Base-by-base conservation (phyloP, 257 asterid genomes). In the Paulownia fortunei region DNA sequence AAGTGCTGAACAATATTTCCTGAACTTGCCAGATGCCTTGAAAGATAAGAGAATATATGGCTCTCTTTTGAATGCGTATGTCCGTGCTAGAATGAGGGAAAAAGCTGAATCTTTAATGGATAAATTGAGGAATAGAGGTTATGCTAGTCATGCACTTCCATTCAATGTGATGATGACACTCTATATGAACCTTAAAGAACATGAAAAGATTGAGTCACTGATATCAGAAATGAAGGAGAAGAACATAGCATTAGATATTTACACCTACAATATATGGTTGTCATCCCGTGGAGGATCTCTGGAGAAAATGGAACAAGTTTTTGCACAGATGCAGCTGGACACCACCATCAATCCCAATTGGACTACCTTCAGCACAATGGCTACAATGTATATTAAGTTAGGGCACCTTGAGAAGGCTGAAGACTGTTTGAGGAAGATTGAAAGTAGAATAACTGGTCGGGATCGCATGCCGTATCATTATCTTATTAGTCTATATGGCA, bases 121-220 rank as follows among this genome's bases (percentile, higher is more conserved):
- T 27, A 76, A 83, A 80, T 86, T 94, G 85, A 86, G 88, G 81
- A 81, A 39, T 42, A 82, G 82, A 81, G 92, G 94, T 59, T 94
- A 87, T 44, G 86, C 94, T 16, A 73, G 59, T 55, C 91, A 88
- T 67, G 37, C 97, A 15, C 94, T 91, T 58, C 94, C 98, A 0
- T 92, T 49, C 83, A 94, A 94, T 67, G 97, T 94, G 86, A 87
- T 94, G 89, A 89, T 94, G 97, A 92, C 97, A 5, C 98, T 94
- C 69, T 94, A 89, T 64, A 84, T 82, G 94, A 88, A 86, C 77
- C 86, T 89, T 65, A 83, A 86, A 56, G 93, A 88, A 37, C 86
- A 84, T 1, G 90, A 87, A 41, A 87, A 84, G 84, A 76, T 92
- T 11, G 97, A 91, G 75, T 49, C 87, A 1, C 56, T 91, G 49